Conservation (phyloP, 2,329 filamentous ascomycete genomes). For the Aspergillus pseudoviridinutans region DNA sequence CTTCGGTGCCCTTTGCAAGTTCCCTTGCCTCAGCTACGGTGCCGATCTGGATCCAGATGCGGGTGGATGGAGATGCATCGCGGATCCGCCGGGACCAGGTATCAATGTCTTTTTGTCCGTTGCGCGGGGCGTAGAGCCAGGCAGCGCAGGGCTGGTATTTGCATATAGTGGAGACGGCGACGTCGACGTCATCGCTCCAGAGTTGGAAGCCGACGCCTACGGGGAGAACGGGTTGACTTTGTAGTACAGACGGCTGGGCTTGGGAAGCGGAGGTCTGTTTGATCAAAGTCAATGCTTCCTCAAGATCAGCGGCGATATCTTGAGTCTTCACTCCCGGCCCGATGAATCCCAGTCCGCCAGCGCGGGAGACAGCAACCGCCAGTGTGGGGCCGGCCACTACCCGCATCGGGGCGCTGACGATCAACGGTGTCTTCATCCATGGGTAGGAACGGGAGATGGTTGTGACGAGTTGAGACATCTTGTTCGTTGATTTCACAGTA, state of each 20-base stretch:
- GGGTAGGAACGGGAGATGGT: slow-evolving; percentile 42
- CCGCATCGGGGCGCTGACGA: slow-evolving; percentile 68
- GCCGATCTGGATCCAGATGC: slow-evolving; percentile 56
- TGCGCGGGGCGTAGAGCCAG: slow-evolving; percentile 40
- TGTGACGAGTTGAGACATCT: background rate
- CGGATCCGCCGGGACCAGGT: slow-evolving; percentile 47
- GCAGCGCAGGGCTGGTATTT: slow-evolving; percentile 38
- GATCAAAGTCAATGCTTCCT: slow-evolving; percentile 26
- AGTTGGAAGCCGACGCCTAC: slow-evolving; percentile 42
- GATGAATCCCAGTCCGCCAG: slow-evolving; percentile 55
- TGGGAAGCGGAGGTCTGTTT: slow-evolving; percentile 6
- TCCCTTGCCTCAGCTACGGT: slow-evolving; percentile 47
- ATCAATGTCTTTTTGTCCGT: slow-evolving; percentile 32
- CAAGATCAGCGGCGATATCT: slow-evolving; percentile 29
- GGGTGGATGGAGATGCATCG: slow-evolving; percentile 37
- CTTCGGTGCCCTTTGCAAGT: slow-evolving; percentile 30
- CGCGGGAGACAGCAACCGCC: slow-evolving; percentile 57
- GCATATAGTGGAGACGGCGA: slow-evolving; percentile 27
- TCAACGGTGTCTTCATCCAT: slow-evolving; percentile 58
- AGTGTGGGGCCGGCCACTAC: slow-evolving; percentile 57
- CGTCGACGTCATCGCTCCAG: slow-evolving; percentile 36
- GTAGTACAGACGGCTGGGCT: background rate
- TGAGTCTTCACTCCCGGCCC: slow-evolving; percentile 50
- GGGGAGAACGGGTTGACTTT: slow-evolving; percentile 23
- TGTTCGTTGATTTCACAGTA: background rate